phyloP scores from a whole-genome alignment of 441 rosid species.

The Adansonia grandidieri region DNA sequence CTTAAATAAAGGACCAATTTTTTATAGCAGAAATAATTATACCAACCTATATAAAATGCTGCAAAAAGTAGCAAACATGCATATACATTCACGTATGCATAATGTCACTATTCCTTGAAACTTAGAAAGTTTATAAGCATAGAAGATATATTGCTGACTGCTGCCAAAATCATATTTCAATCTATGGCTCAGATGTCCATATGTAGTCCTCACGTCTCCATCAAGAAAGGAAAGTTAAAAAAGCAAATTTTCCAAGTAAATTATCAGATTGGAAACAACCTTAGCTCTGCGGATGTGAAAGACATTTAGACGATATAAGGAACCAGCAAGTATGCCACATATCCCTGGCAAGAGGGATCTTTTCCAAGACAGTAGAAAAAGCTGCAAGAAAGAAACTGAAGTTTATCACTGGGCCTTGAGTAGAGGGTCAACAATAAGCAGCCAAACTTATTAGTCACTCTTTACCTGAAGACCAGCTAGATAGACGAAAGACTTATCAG shows the following conservation, averaged over 20 bases:
- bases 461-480: slow-evolving; percentile 97
- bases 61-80: not conserved
- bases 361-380: slow-evolving; percentile 88
- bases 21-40: not conserved
- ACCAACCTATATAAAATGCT: not conserved
- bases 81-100: slow-evolving; percentile 5
- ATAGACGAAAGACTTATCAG: slow-evolving; percentile 92
- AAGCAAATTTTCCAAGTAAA: not conserved
- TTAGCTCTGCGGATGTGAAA: slow-evolving; percentile 79
- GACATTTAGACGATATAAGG: slow-evolving; percentile 80
- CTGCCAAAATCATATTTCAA: slow-evolving; percentile 7
- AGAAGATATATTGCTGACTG: not conserved
- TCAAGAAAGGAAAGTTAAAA: slow-evolving; percentile 22
- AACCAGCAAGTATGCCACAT: slow-evolving; percentile 92
- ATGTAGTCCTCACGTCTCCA: not conserved
- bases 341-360: slow-evolving; percentile 80
- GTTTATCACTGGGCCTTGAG: slow-evolving; percentile 20
- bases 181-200: slow-evolving; percentile 4
- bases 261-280: slow-evolving; percentile 45
- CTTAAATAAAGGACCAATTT: not conserved
- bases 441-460: slow-evolving; percentile 13
- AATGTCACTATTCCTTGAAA: not conserved
- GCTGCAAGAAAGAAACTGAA: slow-evolving; percentile 59
- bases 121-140: not conserved
- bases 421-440: slow-evolving; percentile 14